Conservation (phyloP, 768 basidiomycete genomes). For the Suillus variegatus region DNA sequence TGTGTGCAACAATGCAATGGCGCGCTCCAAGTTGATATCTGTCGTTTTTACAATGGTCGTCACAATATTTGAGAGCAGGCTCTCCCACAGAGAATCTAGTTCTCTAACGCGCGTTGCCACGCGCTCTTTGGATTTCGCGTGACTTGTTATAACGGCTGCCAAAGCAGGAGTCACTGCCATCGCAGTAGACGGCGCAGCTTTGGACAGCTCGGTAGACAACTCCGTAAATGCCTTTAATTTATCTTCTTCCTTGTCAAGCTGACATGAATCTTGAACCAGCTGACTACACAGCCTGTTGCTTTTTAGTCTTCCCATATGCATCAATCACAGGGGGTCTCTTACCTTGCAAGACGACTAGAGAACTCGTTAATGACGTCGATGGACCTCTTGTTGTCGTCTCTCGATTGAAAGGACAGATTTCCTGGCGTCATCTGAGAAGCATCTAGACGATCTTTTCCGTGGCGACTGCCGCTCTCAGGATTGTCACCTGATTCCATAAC, state of each 20-base stretch:
- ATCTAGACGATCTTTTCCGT: neutral
- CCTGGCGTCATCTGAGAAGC: neutral
- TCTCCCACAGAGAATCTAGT: slow-evolving; percentile 48
- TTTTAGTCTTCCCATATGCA: slow-evolving; percentile 15
- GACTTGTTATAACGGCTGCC: slow-evolving; percentile 43
- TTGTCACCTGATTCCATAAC: neutral
- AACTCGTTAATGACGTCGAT: slow-evolving; percentile 27
- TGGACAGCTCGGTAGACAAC: slow-evolving; percentile 48
- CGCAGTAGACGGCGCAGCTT: slow-evolving; percentile 43
- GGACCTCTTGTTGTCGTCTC: neutral
- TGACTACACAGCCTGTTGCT: slow-evolving; percentile 44
- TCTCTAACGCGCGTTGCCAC: slow-evolving; percentile 40
- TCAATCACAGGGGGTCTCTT: slow-evolving; percentile 14
- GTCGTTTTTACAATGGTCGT: slow-evolving; percentile 43
- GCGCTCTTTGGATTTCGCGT: slow-evolving; percentile 44
- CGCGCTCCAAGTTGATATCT: slow-evolving; percentile 30
- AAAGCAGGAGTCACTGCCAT: slow-evolving; percentile 46
- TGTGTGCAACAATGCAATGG: slow-evolving; percentile 34
- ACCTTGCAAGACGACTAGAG: slow-evolving; percentile 43
- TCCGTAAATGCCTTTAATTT: slow-evolving; percentile 52
- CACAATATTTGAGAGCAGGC: slow-evolving; percentile 43
- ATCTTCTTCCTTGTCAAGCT: slow-evolving; percentile 45
- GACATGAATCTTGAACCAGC: slow-evolving; percentile 43
- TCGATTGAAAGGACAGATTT: neutral
- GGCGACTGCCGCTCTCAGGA: neutral